Conservation (phyloP, 2,329 filamentous ascomycete species). For the Cytospora chrysosperma region DNA sequence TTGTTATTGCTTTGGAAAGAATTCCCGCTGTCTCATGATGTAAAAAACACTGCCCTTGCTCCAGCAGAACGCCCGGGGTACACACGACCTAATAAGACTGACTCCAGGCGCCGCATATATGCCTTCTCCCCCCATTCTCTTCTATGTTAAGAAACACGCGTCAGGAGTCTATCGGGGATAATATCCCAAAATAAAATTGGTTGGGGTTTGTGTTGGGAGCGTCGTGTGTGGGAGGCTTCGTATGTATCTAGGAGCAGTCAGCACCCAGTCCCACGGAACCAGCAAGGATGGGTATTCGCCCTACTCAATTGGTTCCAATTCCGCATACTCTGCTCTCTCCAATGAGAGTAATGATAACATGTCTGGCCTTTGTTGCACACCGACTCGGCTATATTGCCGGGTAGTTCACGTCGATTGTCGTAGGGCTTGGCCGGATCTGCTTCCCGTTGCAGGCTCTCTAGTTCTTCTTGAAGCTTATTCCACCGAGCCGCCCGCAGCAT, state of each 20-base stretch:
- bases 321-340: neutral
- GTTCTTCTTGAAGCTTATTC: slow-evolving; percentile 18
- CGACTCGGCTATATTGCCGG: neutral
- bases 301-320: neutral
- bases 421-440: neutral
- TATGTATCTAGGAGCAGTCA: neutral
- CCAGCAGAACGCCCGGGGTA: neutral
- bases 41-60: neutral
- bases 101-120: neutral
- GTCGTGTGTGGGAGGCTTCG: neutral
- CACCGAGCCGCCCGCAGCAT: slow-evolving; percentile 3
- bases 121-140: no score
- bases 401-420: neutral
- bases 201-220: neutral
- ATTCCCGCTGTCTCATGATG: neutral
- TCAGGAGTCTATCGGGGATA: neutral
- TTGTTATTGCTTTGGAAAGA: neutral
- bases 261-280: neutral
- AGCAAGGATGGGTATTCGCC: neutral
- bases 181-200: neutral
- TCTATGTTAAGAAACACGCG: neutral
- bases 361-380: neutral
- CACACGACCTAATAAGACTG: neutral
- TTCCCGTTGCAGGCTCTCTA: slow-evolving; percentile 2
- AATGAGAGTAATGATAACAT: neutral